A percentile compares a stretch with the other conserved stretches of the same genome.
Conservation (phyloP, 257 asterid genomes). For the Orobanche coerulescens region DNA sequence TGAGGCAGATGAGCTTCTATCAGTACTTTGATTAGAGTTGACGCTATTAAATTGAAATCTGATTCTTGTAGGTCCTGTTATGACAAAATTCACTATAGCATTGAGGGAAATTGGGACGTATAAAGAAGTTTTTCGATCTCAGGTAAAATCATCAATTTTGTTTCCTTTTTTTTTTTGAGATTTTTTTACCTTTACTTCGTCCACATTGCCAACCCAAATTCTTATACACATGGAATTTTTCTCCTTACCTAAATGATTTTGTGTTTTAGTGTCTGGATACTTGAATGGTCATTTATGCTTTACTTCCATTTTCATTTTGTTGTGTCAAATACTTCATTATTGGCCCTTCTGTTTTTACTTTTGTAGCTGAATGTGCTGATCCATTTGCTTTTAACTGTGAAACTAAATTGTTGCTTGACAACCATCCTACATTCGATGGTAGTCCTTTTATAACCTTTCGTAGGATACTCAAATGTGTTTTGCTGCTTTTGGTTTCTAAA, state of each 20-base stretch:
- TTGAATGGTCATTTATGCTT: background rate
- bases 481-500: no score
- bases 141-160: conserved; percentile 42
- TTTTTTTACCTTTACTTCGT: background rate
- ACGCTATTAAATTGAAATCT: conserved; percentile 17
- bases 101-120: conserved; percentile 97
- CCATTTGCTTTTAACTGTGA: conserved; percentile 13
- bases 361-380: background rate
- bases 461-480: background rate
- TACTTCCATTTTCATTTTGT: background rate
- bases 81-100: conserved; percentile 98
- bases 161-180: background rate
- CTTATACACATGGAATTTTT: background rate
- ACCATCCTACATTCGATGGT: background rate
- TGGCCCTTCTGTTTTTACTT: background rate
- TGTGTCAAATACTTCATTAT: background rate
- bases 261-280: background rate
- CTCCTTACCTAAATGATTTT: background rate
- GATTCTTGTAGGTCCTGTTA: conserved; percentile 74
- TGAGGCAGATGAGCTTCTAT: conserved; percentile 18
- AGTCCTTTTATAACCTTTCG: background rate
- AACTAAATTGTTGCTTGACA: conserved; percentile 2
- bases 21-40: conserved; percentile 11
- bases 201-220: background rate
- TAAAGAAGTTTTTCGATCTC: conserved; percentile 99